phyloP scores from a whole-genome alignment of 2,329 filamentous ascomycete genomes.

The Pseudocercospora musae region DNA sequence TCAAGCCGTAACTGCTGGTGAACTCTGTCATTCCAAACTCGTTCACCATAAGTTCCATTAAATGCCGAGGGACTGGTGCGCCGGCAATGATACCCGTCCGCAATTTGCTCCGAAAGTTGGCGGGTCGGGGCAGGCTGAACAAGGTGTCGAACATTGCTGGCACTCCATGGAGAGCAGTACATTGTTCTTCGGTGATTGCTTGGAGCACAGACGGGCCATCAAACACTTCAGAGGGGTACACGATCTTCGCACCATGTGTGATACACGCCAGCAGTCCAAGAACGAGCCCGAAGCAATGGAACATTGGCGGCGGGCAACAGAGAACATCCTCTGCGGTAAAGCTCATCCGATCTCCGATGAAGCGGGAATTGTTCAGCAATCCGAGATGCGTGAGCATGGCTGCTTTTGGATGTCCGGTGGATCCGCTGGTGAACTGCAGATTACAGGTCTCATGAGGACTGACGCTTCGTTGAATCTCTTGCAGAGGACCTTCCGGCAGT shows the following conservation, averaged over 20 bases:
- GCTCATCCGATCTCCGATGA: slow-evolving; percentile 65
- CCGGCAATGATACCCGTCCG: slow-evolving; percentile 78
- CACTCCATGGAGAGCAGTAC: slow-evolving; percentile 72
- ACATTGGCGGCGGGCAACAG: slow-evolving; percentile 78
- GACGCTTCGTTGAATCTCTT: slow-evolving; percentile 54
- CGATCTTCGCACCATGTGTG: slow-evolving; percentile 72
- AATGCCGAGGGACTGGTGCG: slow-evolving; percentile 68
- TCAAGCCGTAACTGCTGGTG: slow-evolving; percentile 56
- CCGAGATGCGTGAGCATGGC: slow-evolving; percentile 61
- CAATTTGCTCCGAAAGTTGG: slow-evolving; percentile 48
- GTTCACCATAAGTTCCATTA: slow-evolving; percentile 71
- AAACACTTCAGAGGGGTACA: slow-evolving; percentile 73
- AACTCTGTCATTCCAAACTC: slow-evolving; percentile 75
- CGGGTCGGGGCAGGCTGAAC: slow-evolving; percentile 48
- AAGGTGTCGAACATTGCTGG: slow-evolving; percentile 78
- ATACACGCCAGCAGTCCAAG: slow-evolving; percentile 69
- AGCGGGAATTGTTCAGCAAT: slow-evolving; percentile 29
- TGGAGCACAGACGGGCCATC: slow-evolving; percentile 63
- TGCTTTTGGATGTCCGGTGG: slow-evolving; percentile 69
- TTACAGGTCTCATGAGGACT: slow-evolving; percentile 68
- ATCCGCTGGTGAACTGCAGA: slow-evolving; percentile 72
- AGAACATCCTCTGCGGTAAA: slow-evolving; percentile 64
- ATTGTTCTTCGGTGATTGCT: slow-evolving; percentile 53
- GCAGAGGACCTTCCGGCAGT: slow-evolving; percentile 51
- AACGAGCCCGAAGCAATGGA: slow-evolving; percentile 82